Conservation (phyloP, 805 yeast genomes). For the Zygoascus biomembranicola region DNA sequence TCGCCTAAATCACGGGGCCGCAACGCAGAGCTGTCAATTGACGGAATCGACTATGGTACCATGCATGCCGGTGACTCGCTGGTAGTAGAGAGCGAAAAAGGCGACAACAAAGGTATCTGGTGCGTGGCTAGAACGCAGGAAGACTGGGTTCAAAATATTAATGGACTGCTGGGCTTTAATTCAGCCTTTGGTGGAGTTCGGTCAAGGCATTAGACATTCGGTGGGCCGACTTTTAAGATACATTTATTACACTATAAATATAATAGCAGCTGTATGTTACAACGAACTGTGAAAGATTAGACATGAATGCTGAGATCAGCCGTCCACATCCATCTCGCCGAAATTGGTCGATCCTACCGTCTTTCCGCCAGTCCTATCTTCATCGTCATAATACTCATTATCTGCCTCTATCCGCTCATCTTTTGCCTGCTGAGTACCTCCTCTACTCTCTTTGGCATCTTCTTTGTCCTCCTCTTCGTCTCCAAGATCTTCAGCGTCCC, state of each 20-base stretch:
- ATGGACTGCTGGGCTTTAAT: conserved; percentile 82
- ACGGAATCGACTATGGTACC: conserved; percentile 70
- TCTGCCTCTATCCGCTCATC: conserved; percentile 65
- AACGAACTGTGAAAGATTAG: background rate
- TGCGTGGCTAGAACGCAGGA: conserved; percentile 76
- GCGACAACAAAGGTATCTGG: conserved; percentile 54
- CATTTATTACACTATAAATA: background rate
- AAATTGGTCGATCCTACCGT: conserved; percentile 9
- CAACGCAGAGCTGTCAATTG: conserved; percentile 60
- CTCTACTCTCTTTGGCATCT: conserved; percentile 77
- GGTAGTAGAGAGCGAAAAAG: conserved; percentile 22
- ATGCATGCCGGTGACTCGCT: conserved; percentile 57
- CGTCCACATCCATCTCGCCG: conserved; percentile 11
- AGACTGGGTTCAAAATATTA: conserved; percentile 90
- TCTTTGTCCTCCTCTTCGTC: conserved; percentile 80
- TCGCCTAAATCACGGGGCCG: conserved; percentile 30
- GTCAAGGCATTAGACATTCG: conserved; percentile 3
- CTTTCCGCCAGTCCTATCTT: conserved; percentile 37
- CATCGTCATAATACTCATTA: conserved; percentile 71
- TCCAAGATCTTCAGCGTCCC: conserved; percentile 77
- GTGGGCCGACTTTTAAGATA: background rate
- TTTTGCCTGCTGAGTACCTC: conserved; percentile 81
- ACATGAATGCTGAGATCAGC: background rate
- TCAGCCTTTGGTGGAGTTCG: conserved; percentile 54
- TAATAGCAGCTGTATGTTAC: background rate